phyloP scores from a whole-genome alignment of 768 basidiomycete species.

The Podaxis sp. region DNA sequence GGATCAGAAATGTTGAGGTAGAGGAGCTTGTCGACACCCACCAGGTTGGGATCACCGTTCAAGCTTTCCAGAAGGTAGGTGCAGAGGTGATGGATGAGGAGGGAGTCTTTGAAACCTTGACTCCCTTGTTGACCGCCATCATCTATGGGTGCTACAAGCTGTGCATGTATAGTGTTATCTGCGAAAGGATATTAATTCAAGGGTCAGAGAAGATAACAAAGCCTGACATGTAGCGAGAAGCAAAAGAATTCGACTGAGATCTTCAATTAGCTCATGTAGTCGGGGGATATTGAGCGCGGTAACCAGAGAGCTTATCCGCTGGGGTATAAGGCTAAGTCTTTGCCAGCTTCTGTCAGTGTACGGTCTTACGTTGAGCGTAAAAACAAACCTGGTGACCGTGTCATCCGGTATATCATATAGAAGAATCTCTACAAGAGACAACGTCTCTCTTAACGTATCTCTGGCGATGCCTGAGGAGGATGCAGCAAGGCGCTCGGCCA shows the following conservation, averaged over 20 bases:
- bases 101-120: constrained; percentile 30
- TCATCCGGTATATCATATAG: constrained; percentile 49
- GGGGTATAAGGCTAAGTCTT: constrained; percentile 40
- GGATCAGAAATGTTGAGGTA: neutral
- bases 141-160: constrained; percentile 36
- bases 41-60: constrained; percentile 38
- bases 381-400: constrained; percentile 33
- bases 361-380: neutral
- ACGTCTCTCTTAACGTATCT: constrained; percentile 30
- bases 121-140: constrained; percentile 3
- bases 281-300: constrained; percentile 51
- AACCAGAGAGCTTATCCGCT: constrained; percentile 40
- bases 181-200: neutral
- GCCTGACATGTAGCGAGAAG: constrained; percentile 56
- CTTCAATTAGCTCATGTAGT: constrained; percentile 49
- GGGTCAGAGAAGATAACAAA: neutral
- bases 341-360: constrained; percentile 6
- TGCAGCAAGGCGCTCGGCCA: neutral
- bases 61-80: constrained; percentile 44
- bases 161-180: constrained; percentile 44
- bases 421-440: constrained; percentile 52
- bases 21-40: constrained; percentile 21
- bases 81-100: constrained; percentile 51
- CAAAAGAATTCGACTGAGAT: constrained; percentile 49
- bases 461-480: neutral